Evolutionary conservation across 192 early-diverging fungal genomes (phyloP).

Genomic region (Coemansia sp.): DNA sequence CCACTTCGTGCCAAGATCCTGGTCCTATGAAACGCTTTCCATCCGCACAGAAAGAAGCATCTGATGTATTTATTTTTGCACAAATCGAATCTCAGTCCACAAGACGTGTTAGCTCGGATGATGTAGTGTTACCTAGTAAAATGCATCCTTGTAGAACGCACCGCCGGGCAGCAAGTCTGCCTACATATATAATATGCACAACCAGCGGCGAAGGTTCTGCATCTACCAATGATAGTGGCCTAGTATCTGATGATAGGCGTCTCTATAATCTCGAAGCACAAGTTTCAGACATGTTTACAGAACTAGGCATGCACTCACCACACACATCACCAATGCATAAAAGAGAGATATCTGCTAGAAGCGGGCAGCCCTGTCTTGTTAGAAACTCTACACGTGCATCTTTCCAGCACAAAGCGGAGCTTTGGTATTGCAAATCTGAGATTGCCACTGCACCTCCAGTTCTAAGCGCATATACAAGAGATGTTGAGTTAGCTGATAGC

Average conservation of each 20-base stretch:
- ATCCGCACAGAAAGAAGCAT: neutral
- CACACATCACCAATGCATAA: slow-evolving; percentile 9
- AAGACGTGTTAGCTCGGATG: neutral
- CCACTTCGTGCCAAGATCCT: neutral
- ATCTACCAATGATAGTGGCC: neutral
- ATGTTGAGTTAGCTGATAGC: slow-evolving; percentile 35
- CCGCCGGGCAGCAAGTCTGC: neutral
- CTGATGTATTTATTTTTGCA: neutral
- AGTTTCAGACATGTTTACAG: slow-evolving; percentile 39
- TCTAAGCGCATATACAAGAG: neutral
- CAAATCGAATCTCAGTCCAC: neutral
- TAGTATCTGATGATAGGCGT: slow-evolving; percentile 6
- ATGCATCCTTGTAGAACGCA: neutral
- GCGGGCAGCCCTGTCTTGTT: neutral
- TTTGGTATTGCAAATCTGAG: slow-evolving; percentile 24
- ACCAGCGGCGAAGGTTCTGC: neutral
- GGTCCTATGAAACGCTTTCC: neutral
- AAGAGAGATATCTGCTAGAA: neutral
- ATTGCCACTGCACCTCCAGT: neutral
- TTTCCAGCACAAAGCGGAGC: neutral
- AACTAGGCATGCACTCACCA: slow-evolving; percentile 32
- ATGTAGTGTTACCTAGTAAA: neutral
- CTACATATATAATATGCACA: neutral
- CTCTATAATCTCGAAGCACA: slow-evolving; percentile 30
- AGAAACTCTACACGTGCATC: neutral